Evolutionary conservation across 2,329 filamentous ascomycete genomes (phyloP).

Genomic region (Beauveria varroae): DNA sequence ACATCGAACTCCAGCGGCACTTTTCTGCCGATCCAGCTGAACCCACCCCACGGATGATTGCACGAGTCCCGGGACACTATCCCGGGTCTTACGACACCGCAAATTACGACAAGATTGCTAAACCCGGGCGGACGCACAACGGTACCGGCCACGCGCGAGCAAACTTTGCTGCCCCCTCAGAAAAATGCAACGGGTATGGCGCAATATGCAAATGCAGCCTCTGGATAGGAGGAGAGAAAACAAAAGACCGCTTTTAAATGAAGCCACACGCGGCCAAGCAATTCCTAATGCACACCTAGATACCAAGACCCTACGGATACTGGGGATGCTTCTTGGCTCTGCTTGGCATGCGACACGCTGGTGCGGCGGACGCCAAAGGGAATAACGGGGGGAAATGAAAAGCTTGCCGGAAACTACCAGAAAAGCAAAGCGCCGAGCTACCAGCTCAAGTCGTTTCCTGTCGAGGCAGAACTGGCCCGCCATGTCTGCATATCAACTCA

Average conservation of each 20-base stretch:
- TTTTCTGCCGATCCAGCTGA: neutral
- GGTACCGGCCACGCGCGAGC: neutral
- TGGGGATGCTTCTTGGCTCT: neutral
- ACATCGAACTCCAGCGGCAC: neutral
- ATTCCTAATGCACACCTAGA: neutral
- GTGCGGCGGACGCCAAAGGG: neutral
- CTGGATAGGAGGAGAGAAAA: neutral
- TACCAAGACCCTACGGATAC: neutral
- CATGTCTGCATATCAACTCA: too few species aligned
- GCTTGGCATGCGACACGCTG: constrained; percentile 2
- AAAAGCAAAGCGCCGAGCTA: neutral
- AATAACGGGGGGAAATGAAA: neutral
- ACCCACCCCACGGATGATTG: neutral
- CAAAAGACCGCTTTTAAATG: neutral
- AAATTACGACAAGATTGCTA: neutral
- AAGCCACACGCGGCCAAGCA: constrained; percentile 1
- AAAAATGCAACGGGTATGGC: neutral
- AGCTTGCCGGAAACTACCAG: neutral
- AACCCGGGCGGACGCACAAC: neutral
- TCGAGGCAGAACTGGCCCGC: too few species aligned
- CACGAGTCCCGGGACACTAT: neutral
- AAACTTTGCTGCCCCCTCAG: neutral
- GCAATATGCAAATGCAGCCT: neutral
- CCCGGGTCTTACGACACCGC: neutral
- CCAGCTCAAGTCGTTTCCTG: too few species aligned